Evolutionary conservation across 768 basidiomycete species (phyloP).

Genomic region (Boletus reticulatus): DNA sequence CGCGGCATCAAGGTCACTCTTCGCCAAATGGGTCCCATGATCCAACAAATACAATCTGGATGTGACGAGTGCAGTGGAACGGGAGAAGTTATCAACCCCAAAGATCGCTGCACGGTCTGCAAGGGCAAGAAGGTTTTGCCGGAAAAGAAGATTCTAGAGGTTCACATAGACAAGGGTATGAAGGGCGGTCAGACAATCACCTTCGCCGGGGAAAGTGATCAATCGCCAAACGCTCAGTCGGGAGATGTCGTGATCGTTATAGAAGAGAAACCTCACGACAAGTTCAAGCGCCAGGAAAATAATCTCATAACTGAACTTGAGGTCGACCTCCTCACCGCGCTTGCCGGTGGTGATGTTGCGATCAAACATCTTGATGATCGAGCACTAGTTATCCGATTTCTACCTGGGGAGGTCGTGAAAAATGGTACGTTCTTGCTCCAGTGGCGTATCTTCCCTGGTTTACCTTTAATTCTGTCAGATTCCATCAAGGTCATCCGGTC

Average conservation of each 20-base stretch:
- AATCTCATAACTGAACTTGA: slow-evolving; percentile 86
- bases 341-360: slow-evolving; percentile 87
- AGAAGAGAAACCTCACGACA: slow-evolving; percentile 89
- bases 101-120: slow-evolving; percentile 90
- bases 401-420: slow-evolving; percentile 90
- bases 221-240: slow-evolving; percentile 82
- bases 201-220: slow-evolving; percentile 90
- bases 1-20: slow-evolving; percentile 89
- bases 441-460: neutral
- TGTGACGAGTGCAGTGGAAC: slow-evolving; percentile 92
- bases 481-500: slow-evolving; percentile 87
- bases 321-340: slow-evolving; percentile 88
- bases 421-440: slow-evolving; percentile 61
- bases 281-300: slow-evolving; percentile 86
- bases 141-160: slow-evolving; percentile 97
- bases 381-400: slow-evolving; percentile 76
- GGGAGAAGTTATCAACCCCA: slow-evolving; percentile 93
- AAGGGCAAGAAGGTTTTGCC: slow-evolving; percentile 93
- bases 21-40: slow-evolving; percentile 99
- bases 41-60: slow-evolving; percentile 95
- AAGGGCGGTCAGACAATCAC: slow-evolving; percentile 88
- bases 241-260: slow-evolving; percentile 95
- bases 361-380: slow-evolving; percentile 95
- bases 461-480: slow-evolving; percentile 43
- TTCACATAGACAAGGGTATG: slow-evolving; percentile 98